Base-by-base conservation (phyloP, 2,329 filamentous ascomycete species). In the Trichoderma sp. region DNA sequence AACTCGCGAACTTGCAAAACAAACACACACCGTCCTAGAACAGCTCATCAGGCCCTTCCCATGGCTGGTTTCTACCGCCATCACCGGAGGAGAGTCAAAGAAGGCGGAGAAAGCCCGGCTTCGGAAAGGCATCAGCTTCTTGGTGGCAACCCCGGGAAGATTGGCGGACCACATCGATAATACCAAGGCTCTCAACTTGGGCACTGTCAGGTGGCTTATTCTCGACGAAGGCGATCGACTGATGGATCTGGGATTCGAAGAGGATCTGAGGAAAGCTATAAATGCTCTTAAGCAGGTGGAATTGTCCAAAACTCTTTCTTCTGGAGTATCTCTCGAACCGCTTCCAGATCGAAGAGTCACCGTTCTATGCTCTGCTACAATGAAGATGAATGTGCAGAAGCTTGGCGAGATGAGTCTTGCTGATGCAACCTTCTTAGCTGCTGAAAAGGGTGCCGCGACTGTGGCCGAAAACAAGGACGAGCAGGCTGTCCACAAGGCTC, bases 201-300 rank as follows among this genome's bases (percentile, higher is more conserved):
- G 93, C 80, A 95, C 93, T 27, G 96, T 98, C 5, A 89, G 96
- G 76, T 99, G 97, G 97, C 86, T 99, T 29, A 92, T 99, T 2
- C 89, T 99, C 6, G 97, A 99, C 80, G 97, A 99, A 84, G 97
- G 97, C 35, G 97, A 99, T 87, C 91, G 97, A n/a, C 87, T 99
- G 82, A 98, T 99, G 96, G 97, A 99, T 82, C 89, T 98, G 81
- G 97, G 97, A 0, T 99, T 99, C 79, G 97, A 98, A 84, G 92
- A 98, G 72, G 96, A 98, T 81, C 91, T 99, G 76, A 93, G 94
- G 81, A 93, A 93, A 76, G 96, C 98, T 78, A 93, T 99, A 18
- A 89, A 91, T 74, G 93, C 93, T 77, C 90, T 98, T 74, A 92
- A 95, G 77, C 86, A 92, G 62, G 89, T 93, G 74, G 85, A 87